A percentile compares a stretch with the other conserved stretches of the same genome.
Evolutionary conservation across 371 early-diverging fungal species (phyloP).

Genomic region (Circinella minor): DNA sequence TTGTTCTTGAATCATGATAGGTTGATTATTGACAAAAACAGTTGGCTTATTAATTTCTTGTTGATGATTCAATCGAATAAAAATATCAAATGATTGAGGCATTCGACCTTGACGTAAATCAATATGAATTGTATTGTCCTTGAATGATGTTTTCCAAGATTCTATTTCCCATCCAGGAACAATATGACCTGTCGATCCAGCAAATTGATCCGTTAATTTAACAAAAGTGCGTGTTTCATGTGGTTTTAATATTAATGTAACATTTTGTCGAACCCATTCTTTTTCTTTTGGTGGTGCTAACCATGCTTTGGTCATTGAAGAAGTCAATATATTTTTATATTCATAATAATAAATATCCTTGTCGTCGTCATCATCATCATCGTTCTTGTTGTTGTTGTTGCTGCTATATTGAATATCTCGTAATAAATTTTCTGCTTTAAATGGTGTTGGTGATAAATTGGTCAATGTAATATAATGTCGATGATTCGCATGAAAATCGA

Average conservation of each 20-base stretch:
- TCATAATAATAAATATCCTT: slow-evolving; percentile 16
- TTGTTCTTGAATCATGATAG: neutral
- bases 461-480: slow-evolving; percentile 28
- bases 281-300: too few species aligned
- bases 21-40: slow-evolving; percentile 25
- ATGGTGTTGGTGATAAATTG: slow-evolving; percentile 42
- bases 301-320: too few species aligned
- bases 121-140: slow-evolving; percentile 20
- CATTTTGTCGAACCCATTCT: slow-evolving; percentile 21
- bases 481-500: slow-evolving; percentile 21
- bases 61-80: neutral
- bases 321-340: slow-evolving; percentile 18
- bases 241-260: slow-evolving; percentile 17
- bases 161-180: slow-evolving; percentile 37
- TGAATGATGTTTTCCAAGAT: slow-evolving; percentile 12
- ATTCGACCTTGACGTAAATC: slow-evolving; percentile 13
- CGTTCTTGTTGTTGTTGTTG: too few species aligned
- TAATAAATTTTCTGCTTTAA: slow-evolving; percentile 6
- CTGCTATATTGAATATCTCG: too few species aligned
- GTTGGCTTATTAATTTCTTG: slow-evolving; percentile 18
- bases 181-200: slow-evolving; percentile 39
- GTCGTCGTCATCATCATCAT: neutral
- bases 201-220: slow-evolving; percentile 24
- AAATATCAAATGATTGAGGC: neutral
- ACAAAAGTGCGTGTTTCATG: slow-evolving; percentile 34